These are phyloP conservation scores for Clavaria fumosa DNA, from an alignment of 768 basidiomycete genomes.

Conservation along the genomic window DNA sequence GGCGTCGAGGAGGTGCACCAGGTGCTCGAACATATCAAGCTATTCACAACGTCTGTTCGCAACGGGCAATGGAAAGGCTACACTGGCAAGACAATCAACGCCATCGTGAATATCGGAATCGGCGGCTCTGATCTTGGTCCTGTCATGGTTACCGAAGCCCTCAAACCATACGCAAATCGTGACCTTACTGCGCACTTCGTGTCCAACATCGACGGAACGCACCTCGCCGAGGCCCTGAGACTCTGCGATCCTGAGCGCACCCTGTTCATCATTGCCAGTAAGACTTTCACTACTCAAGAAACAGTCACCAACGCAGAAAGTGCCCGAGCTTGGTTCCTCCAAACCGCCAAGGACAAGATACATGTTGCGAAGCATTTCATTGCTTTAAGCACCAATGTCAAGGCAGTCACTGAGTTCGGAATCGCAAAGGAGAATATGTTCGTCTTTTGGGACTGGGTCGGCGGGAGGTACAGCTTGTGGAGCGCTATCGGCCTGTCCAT, in stretches of 20 bases:
- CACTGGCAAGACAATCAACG: constrained; percentile 87
- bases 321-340: constrained; percentile 90
- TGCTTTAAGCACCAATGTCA: constrained; percentile 91
- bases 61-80: constrained; percentile 92
- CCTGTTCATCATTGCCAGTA: constrained; percentile 82
- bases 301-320: constrained; percentile 97
- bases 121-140: constrained; percentile 97
- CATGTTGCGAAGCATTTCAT: constrained; percentile 99
- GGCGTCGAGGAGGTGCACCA: constrained; percentile 71
- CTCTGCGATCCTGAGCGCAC: constrained; percentile 82
- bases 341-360: constrained; percentile 62
- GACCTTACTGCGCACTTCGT: constrained; percentile 82
- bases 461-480: constrained; percentile 96
- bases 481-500: constrained; percentile 95
- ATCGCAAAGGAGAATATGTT: constrained; percentile 93
- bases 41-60: constrained; percentile 74
- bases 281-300: constrained; percentile 99
- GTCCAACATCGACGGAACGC: constrained; percentile 97
- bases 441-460: constrained; percentile 99
- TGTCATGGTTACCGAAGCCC: constrained; percentile 97
- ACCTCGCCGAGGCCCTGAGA: constrained; percentile 77
- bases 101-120: constrained; percentile 97
- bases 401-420: constrained; percentile 85
- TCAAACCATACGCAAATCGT: constrained; percentile 84
- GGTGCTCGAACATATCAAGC: constrained; percentile 83